Percentiles rank a stretch among this genome's conserved stretches.
phyloP scores from a whole-genome alignment of 2,329 filamentous ascomycete genomes.

The Leptographium lundbergii region DNA sequence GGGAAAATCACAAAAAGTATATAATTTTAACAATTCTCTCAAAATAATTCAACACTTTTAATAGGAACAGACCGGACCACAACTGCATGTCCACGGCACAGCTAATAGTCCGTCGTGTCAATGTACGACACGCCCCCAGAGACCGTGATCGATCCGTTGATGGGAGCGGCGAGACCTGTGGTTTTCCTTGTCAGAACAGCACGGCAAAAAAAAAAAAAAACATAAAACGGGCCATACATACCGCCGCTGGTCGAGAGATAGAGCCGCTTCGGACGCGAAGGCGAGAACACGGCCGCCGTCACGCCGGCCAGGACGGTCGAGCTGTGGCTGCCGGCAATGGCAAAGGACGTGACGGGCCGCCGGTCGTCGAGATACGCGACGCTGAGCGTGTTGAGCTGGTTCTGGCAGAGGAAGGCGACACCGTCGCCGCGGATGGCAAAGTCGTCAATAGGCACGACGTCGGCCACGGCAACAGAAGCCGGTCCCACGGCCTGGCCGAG shows the following conservation, averaged over 20 bases:
- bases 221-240: no score
- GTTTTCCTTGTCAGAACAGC: constrained; percentile 7
- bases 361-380: constrained; percentile 14
- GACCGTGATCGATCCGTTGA: constrained; percentile 28
- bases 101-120: constrained; percentile 6
- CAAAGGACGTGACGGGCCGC: constrained; percentile 6
- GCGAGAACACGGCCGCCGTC: constrained; percentile 1
- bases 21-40: not conserved
- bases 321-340: constrained; percentile 3
- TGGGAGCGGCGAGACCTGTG: constrained; percentile 24
- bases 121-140: constrained; percentile 19
- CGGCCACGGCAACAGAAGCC: constrained; percentile 8
- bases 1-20: no score
- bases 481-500: constrained; percentile 3
- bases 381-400: constrained; percentile 5
- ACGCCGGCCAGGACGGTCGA: constrained; percentile 1
- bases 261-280: not conserved
- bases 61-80: not conserved
- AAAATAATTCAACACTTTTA: not conserved
- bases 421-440: constrained; percentile 13
- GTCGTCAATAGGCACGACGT: constrained; percentile 11
- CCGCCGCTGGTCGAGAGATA: constrained; percentile 4
- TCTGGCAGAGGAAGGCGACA: constrained; percentile 10
- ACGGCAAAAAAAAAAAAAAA: no score
- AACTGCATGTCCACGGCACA: no score